These are phyloP conservation scores for Globisporangium sylvaticum DNA, from an alignment of 352 stramenopile genomes.

Conservation along the genomic window DNA sequence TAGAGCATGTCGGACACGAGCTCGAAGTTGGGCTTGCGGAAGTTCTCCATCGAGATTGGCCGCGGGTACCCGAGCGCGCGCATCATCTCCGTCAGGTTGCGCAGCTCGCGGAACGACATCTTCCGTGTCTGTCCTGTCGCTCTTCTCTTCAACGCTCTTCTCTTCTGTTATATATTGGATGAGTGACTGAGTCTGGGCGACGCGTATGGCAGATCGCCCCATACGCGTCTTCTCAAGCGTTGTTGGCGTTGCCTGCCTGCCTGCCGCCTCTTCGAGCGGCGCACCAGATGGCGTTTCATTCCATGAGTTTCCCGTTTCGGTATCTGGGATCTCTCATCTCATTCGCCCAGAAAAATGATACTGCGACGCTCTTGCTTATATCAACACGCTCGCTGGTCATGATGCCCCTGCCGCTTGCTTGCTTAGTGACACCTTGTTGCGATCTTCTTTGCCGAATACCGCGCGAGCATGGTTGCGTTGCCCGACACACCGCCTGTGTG, in stretches of 20 bases:
- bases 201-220: too few species aligned
- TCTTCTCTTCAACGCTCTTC: background rate
- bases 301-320: background rate
- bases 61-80: slow-evolving; percentile 91
- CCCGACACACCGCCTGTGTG: slow-evolving; percentile 75
- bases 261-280: slow-evolving; percentile 2
- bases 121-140: background rate
- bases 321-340: background rate
- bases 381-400: too few species aligned
- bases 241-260: background rate
- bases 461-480: slow-evolving; percentile 67
- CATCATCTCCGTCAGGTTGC: slow-evolving; percentile 96
- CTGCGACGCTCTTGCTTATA: slow-evolving; percentile 1
- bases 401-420: background rate
- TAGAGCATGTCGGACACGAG: slow-evolving; percentile 94
- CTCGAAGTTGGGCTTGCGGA: slow-evolving; percentile 95
- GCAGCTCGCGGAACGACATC: slow-evolving; percentile 86
- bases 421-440: slow-evolving; percentile 6
- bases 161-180: background rate
- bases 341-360: background rate
- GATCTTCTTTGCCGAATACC: slow-evolving; percentile 47
- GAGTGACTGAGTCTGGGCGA: background rate
- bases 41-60: slow-evolving; percentile 91
- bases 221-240: background rate
- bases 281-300: slow-evolving; percentile 14